A percentile compares a stretch with the other conserved stretches of the same genome.
Conservation (phyloP, 306 rosid genomes). For the Carpinus fangiana region DNA sequence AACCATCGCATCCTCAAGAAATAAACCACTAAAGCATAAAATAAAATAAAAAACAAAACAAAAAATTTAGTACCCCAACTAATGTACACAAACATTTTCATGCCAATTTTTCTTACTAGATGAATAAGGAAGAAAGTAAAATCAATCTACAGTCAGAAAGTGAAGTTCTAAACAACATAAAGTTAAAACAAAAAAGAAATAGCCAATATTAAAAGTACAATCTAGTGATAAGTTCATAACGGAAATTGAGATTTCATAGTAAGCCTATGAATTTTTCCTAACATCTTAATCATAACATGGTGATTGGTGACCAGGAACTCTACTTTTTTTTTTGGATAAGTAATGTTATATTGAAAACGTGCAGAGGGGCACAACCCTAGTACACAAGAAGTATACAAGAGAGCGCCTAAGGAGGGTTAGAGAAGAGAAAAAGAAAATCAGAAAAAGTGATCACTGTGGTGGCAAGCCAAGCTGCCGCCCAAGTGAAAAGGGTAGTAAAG, state of each 20-base stretch:
- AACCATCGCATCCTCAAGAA: conserved; percentile 92
- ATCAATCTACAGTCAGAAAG: conserved; percentile 14
- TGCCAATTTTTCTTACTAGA: conserved; percentile 8
- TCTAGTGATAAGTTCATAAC: background rate
- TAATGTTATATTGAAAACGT: too few species aligned
- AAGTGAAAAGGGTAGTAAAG: too few species aligned
- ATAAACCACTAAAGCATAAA: conserved; percentile 61
- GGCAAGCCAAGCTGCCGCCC: too few species aligned
- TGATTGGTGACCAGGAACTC: conserved; percentile 2
- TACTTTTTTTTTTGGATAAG: too few species aligned
- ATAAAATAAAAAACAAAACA: conserved; percentile 12
- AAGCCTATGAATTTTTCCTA: conserved; percentile 3
- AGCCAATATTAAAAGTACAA: conserved; percentile 5
- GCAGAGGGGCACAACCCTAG: too few species aligned
- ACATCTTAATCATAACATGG: background rate
- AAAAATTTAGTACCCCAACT: conserved; percentile 20
- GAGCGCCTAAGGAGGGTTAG: too few species aligned
- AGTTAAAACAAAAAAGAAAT: background rate
- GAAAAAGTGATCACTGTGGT: too few species aligned
- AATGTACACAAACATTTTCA: conserved; percentile 19
- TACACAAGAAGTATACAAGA: too few species aligned
- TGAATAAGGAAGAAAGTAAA: conserved; percentile 6
- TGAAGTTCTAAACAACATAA: conserved; percentile 8
- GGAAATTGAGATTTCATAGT: background rate
- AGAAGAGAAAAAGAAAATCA: too few species aligned